Evolutionary conservation across 2,329 filamentous ascomycete species (phyloP).

Genomic region (Didymella sp.): DNA sequence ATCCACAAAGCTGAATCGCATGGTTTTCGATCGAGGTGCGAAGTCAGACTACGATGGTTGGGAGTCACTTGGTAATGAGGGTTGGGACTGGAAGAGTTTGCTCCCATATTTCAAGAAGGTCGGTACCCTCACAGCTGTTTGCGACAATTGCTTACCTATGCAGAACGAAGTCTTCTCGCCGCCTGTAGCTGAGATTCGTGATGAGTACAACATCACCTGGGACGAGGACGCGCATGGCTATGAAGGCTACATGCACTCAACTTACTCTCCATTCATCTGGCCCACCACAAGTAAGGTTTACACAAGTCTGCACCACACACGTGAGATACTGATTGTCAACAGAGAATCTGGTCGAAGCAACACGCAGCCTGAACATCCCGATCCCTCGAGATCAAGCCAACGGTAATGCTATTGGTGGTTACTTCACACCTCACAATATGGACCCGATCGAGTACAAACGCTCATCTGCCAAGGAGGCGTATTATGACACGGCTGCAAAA

Average conservation of each 20-base stretch:
- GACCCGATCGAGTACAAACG: slow-evolving; percentile 24
- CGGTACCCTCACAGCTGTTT: neutral
- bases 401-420: slow-evolving; percentile 32
- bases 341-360: slow-evolving; percentile 32
- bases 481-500: slow-evolving; percentile 25
- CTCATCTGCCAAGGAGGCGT: slow-evolving; percentile 31
- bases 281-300: slow-evolving; percentile 28
- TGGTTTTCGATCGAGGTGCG: slow-evolving; percentile 40
- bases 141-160: slow-evolving; percentile 6
- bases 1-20: slow-evolving; percentile 50
- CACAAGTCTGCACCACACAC: neutral
- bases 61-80: slow-evolving; percentile 34
- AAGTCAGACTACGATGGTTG: slow-evolving; percentile 43
- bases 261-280: slow-evolving; percentile 33
- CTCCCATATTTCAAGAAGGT: slow-evolving; percentile 38
- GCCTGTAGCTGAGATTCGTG: slow-evolving; percentile 23
- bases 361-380: slow-evolving; percentile 24
- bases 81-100: slow-evolving; percentile 39
- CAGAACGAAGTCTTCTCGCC: slow-evolving; percentile 34
- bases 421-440: slow-evolving; percentile 30
- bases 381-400: slow-evolving; percentile 29
- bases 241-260: slow-evolving; percentile 28
- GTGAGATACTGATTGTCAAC: neutral
- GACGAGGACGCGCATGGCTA: slow-evolving; percentile 25
- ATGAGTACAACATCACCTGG: slow-evolving; percentile 31